A percentile compares a stretch with the other conserved stretches of the same genome.
phyloP scores from a whole-genome alignment of 805 yeast genomes.

The Candida parachauliodes region DNA sequence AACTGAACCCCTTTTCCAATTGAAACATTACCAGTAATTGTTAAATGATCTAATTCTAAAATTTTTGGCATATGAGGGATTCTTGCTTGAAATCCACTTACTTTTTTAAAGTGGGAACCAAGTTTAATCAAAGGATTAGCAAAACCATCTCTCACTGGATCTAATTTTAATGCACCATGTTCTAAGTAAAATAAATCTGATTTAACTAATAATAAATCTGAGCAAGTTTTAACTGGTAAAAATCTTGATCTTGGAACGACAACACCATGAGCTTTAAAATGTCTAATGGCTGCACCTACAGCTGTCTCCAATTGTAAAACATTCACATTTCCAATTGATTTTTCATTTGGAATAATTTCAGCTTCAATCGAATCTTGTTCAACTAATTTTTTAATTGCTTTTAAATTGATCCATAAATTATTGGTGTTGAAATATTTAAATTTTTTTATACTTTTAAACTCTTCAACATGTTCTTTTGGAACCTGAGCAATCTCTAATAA shows the following conservation, averaged over 20 bases:
- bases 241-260: constrained; percentile 98
- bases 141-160: constrained; percentile 83
- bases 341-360: constrained; percentile 95
- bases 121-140: constrained; percentile 92
- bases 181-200: constrained; percentile 88
- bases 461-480: constrained; percentile 97
- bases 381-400: constrained; percentile 88
- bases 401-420: constrained; percentile 94
- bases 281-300: constrained; percentile 98
- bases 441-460: constrained; percentile 95
- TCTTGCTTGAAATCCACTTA: constrained; percentile 82
- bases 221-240: constrained; percentile 96
- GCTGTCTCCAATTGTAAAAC: constrained; percentile 98
- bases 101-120: constrained; percentile 96
- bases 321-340: constrained; percentile 76
- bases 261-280: constrained; percentile 92
- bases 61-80: constrained; percentile 95
- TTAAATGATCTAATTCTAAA: constrained; percentile 93
- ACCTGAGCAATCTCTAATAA: constrained; percentile 97
- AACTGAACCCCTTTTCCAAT: constrained; percentile 87
- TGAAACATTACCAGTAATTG: constrained; percentile 93
- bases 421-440: constrained; percentile 98
- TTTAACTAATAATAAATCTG: constrained; percentile 90
- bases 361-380: constrained; percentile 77
- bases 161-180: constrained; percentile 86